Conservation (phyloP, 768 basidiomycete genomes). For the Termitomyces sp. region DNA sequence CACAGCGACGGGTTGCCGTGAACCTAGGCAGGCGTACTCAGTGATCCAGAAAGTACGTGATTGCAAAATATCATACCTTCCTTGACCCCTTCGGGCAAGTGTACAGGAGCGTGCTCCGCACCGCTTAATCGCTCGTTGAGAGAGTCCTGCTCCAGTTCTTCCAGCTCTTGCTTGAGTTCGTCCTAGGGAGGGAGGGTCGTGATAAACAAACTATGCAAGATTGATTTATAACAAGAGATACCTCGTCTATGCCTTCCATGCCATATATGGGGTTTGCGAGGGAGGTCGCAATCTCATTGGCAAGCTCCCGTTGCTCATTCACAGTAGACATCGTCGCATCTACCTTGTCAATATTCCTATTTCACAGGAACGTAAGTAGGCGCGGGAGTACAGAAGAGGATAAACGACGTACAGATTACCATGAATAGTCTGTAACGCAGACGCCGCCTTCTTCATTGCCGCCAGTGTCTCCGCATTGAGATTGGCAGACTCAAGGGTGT, state of each 20-base stretch:
- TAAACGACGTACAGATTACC: conserved; percentile 68
- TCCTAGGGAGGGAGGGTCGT: conserved; percentile 40
- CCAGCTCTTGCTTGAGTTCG: conserved; percentile 73
- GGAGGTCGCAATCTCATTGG: conserved; percentile 86
- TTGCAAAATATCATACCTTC: conserved; percentile 38
- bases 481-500: conserved; percentile 95
- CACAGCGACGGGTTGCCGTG: conserved; percentile 32
- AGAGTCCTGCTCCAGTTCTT: conserved; percentile 83
- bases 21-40: background rate
- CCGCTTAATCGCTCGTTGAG: conserved; percentile 80
- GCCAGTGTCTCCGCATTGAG: conserved; percentile 96
- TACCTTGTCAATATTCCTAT: conserved; percentile 81
- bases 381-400: background rate
- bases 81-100: conserved; percentile 64
- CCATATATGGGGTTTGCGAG: conserved; percentile 69
- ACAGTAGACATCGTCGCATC: conserved; percentile 86
- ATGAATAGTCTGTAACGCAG: conserved; percentile 87
- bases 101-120: conserved; percentile 87
- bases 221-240: conserved; percentile 25
- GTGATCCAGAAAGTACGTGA: background rate
- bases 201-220: conserved; percentile 9
- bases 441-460: conserved; percentile 94
- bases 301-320: conserved; percentile 86
- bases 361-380: background rate
- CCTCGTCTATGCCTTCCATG: conserved; percentile 64